Conservation (phyloP, 192 early-diverging fungal genomes). For the Podila verticillata region DNA sequence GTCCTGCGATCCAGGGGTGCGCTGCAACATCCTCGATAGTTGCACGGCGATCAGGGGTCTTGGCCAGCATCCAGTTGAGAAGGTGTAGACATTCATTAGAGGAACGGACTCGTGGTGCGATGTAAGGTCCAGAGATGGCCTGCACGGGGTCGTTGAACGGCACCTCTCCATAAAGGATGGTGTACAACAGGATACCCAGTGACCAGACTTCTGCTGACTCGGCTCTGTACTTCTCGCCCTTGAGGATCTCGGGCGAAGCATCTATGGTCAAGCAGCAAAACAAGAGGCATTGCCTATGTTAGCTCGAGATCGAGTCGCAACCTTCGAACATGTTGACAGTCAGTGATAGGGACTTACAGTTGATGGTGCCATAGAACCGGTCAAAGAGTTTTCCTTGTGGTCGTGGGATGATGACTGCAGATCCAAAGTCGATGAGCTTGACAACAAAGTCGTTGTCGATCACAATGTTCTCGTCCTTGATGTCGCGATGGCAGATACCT, state of each 20-base stretch:
- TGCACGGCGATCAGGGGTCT: slow-evolving; percentile 64
- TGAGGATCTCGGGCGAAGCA: slow-evolving; percentile 75
- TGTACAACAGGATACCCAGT: slow-evolving; percentile 75
- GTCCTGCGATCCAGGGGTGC: slow-evolving; percentile 65
- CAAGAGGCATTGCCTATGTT: no score
- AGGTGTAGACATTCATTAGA: slow-evolving; percentile 63
- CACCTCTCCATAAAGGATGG: slow-evolving; percentile 66
- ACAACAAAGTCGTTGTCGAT: slow-evolving; percentile 66
- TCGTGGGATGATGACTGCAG: slow-evolving; percentile 60
- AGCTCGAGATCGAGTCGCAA: no score
- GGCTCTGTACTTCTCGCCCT: slow-evolving; percentile 63
- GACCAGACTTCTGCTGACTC: slow-evolving; percentile 75
- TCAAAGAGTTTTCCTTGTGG: slow-evolving; percentile 57
- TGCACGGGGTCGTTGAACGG: slow-evolving; percentile 67
- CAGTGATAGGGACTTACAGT: slow-evolving; percentile 44
- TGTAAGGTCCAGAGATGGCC: slow-evolving; percentile 59
- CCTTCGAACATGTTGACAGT: no score
- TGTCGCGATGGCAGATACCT: slow-evolving; percentile 68
- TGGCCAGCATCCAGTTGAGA: slow-evolving; percentile 73
- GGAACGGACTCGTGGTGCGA: slow-evolving; percentile 55
- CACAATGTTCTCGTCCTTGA: slow-evolving; percentile 79
- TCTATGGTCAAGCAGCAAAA: slow-evolving; percentile 19
- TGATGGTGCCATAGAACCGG: slow-evolving; percentile 71
- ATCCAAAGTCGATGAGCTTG: slow-evolving; percentile 81
- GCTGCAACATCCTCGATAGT: slow-evolving; percentile 68